Conservation (phyloP, 1,139 yeast genomes). For the Taiozyma onychis region DNA sequence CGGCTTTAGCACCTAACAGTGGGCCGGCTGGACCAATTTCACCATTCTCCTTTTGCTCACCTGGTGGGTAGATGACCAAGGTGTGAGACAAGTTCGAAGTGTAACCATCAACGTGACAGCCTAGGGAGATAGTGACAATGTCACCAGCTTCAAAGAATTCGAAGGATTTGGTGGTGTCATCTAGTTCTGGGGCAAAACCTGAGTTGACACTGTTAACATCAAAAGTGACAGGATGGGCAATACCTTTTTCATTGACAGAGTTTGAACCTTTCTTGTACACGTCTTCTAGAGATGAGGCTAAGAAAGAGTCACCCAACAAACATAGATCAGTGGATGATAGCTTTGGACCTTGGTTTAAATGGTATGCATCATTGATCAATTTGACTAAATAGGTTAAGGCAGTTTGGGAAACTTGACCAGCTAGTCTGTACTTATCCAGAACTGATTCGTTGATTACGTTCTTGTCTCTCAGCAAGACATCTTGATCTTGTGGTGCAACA, state of each 20-base stretch:
- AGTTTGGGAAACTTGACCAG: conserved; percentile 91
- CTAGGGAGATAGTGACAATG: conserved; percentile 73
- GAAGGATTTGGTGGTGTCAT: conserved; percentile 39
- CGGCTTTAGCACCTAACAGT: conserved; percentile 77
- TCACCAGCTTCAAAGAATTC: conserved; percentile 66
- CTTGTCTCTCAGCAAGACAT: conserved; percentile 66
- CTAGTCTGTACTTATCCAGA: conserved; percentile 77
- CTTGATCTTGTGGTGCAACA: conserved; percentile 65
- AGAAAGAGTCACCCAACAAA: conserved; percentile 71
- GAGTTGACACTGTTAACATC: conserved; percentile 74
- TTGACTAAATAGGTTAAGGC: conserved; percentile 62
- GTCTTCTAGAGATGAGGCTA: conserved; percentile 47
- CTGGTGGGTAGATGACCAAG: conserved; percentile 72
- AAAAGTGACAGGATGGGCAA: conserved; percentile 84
- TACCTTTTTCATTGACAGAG: conserved; percentile 72
- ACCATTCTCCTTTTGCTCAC: conserved; percentile 27
- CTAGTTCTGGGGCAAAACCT: conserved; percentile 86
- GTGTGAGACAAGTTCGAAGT: conserved; percentile 86
- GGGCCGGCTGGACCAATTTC: conserved; percentile 62
- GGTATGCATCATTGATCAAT: conserved; percentile 69
- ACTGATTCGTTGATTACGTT: conserved; percentile 59
- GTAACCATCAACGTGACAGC: conserved; percentile 93
- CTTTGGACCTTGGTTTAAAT: conserved; percentile 35
- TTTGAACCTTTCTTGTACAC: conserved; percentile 43
- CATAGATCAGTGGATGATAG: conserved; percentile 69